These are phyloP conservation scores for Calonectria pseudoturangicola DNA, from an alignment of 2,329 filamentous ascomycete genomes.

Conservation along the genomic window DNA sequence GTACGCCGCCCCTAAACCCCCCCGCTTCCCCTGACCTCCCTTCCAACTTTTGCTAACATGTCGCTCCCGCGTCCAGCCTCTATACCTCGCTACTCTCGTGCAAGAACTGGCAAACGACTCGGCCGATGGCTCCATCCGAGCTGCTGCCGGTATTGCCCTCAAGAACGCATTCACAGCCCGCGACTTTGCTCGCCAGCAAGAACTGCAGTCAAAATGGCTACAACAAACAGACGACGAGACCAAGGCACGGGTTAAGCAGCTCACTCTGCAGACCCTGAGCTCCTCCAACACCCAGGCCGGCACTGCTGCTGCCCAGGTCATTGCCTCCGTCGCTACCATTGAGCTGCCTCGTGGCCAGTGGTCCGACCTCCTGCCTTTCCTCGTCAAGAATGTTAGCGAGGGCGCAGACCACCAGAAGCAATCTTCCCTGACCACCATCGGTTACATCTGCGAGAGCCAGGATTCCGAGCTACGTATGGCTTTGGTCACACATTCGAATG, in stretches of 20 bases:
- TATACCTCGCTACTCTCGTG: constrained; percentile 94
- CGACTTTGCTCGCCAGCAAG: constrained; percentile 89
- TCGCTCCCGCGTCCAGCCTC: constrained; percentile 75
- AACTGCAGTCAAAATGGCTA: constrained; percentile 95
- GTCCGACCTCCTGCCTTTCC: constrained; percentile 89
- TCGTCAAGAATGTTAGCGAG: constrained; percentile 94
- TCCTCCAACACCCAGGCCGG: constrained; percentile 89
- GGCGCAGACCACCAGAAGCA: constrained; percentile 94
- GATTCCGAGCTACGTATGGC: constrained; percentile 89
- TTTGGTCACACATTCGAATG: constrained; percentile 92
- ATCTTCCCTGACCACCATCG: constrained; percentile 95
- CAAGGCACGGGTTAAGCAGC: constrained; percentile 90
- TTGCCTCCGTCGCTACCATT: constrained; percentile 94
- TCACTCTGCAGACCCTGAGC: constrained; percentile 90
- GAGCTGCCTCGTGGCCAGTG: constrained; percentile 96
- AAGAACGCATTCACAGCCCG: constrained; percentile 99
- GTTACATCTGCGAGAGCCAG: constrained; percentile 98
- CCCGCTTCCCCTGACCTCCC: constrained; percentile 41
- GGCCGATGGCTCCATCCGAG: constrained; percentile 88
- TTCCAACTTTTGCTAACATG: constrained; percentile 51
- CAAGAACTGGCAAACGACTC: constrained; percentile 95
- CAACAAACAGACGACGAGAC: constrained; percentile 86
- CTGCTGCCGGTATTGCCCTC: constrained; percentile 94
- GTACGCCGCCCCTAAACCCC: constrained; percentile 71
- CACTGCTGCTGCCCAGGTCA: constrained; percentile 93